Percentiles rank a stretch among this genome's conserved stretches.
phyloP scores from a whole-genome alignment of 2,329 filamentous ascomycete genomes.

The Pseudocercospora crystallina region DNA sequence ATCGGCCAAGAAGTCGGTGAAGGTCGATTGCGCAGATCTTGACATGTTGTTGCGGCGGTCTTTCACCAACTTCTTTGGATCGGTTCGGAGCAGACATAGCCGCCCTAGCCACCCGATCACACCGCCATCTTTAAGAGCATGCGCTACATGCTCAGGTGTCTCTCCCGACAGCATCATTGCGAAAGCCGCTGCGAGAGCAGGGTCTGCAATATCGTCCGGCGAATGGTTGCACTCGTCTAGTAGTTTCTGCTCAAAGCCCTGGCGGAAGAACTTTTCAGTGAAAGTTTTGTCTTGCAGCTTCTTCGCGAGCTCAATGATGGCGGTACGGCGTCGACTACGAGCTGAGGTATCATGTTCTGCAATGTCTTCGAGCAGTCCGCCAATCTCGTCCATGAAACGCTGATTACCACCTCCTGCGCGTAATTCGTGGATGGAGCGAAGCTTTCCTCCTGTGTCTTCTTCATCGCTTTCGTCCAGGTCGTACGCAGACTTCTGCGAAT shows the following conservation, averaged over 20 bases:
- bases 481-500: conserved; percentile 31
- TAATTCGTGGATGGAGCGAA: conserved; percentile 63
- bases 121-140: conserved; percentile 46
- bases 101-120: conserved; percentile 48
- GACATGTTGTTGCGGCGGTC: conserved; percentile 70
- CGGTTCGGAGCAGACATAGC: conserved; percentile 49
- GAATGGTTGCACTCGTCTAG: conserved; percentile 57
- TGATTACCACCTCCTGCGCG: conserved; percentile 58
- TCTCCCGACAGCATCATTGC: conserved; percentile 62
- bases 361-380: conserved; percentile 60
- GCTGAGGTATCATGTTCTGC: conserved; percentile 46
- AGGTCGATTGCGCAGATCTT: conserved; percentile 58
- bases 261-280: conserved; percentile 69
- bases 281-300: conserved; percentile 62
- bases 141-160: conserved; percentile 60
- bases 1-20: conserved; percentile 55
- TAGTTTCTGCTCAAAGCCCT: conserved; percentile 68
- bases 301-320: conserved; percentile 55
- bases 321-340: conserved; percentile 51
- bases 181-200: conserved; percentile 64
- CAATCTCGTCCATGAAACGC: conserved; percentile 56
- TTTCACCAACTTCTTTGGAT: conserved; percentile 58
- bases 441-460: conserved; percentile 41
- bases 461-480: conserved; percentile 49
- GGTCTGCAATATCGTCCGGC: conserved; percentile 53